A percentile compares a stretch with the other conserved stretches of the same genome.
Evolutionary conservation across 2,329 filamentous ascomycete species (phyloP).

Genomic region (Fusarium devonianum): DNA sequence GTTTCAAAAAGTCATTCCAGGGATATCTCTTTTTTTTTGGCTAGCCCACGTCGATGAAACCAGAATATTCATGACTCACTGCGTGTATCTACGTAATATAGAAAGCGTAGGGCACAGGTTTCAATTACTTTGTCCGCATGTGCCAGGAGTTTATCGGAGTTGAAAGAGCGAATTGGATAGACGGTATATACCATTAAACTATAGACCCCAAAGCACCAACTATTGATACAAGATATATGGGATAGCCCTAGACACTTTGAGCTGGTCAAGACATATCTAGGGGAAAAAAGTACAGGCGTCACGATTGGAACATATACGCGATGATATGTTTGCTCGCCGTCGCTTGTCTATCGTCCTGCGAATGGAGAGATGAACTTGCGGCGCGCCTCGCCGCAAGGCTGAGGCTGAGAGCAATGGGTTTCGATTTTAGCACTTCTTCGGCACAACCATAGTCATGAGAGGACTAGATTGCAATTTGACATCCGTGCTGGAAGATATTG

Average conservation of each 20-base stretch:
- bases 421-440: slow-evolving; percentile 97
- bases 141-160: slow-evolving; percentile 16
- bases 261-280: no score
- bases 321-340: slow-evolving; percentile 44
- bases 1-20: slow-evolving; percentile 31
- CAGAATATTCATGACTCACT: slow-evolving; percentile 28
- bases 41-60: slow-evolving; percentile 29
- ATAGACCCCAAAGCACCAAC: slow-evolving; percentile 19
- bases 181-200: slow-evolving; percentile 19
- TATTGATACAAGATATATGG: no score
- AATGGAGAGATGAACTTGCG: slow-evolving; percentile 24
- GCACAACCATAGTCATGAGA: slow-evolving; percentile 90
- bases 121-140: slow-evolving; percentile 17
- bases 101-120: slow-evolving; percentile 24
- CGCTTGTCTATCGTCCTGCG: slow-evolving; percentile 19
- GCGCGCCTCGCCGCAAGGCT: slow-evolving; percentile 39
- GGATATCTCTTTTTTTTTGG: slow-evolving; percentile 38
- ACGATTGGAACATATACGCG: slow-evolving; percentile 10
- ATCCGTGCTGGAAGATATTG: slow-evolving; percentile 77
- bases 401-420: slow-evolving; percentile 44
- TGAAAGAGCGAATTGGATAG: slow-evolving; percentile 22
- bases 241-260: background rate
- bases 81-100: slow-evolving; percentile 37
- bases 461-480: slow-evolving; percentile 98
- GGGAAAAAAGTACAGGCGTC: slow-evolving; percentile 11